These are phyloP conservation scores for Phytophthora idaei DNA, from an alignment of 352 stramenopile species.

Conservation along the genomic window DNA sequence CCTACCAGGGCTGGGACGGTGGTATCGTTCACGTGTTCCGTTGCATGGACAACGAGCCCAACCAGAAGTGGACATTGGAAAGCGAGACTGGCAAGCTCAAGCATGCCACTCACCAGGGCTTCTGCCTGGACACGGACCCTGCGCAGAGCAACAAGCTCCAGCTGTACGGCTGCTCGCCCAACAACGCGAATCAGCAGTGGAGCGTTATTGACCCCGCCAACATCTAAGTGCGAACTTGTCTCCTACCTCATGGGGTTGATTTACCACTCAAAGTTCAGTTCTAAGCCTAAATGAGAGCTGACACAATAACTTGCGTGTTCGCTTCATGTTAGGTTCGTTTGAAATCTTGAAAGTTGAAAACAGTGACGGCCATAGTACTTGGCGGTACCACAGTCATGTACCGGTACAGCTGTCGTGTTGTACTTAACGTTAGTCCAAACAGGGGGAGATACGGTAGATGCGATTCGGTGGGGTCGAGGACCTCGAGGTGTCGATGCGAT, in stretches of 20 bases:
- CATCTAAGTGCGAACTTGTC: not conserved
- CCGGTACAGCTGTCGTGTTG: no score
- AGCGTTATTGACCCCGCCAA: constrained; percentile 17
- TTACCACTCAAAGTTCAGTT: no score
- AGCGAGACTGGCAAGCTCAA: constrained; percentile 47
- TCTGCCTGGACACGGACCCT: constrained; percentile 65
- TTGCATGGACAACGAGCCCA: constrained; percentile 55
- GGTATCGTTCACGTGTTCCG: constrained; percentile 60
- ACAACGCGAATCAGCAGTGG: constrained; percentile 71
- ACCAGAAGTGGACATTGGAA: constrained; percentile 77
- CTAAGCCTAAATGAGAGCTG: no score
- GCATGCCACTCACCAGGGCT: constrained; percentile 48
- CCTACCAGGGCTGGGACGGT: constrained; percentile 53
- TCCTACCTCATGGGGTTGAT: not conserved
- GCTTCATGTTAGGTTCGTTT: no score
- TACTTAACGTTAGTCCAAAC: no score
- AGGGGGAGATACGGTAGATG: no score
- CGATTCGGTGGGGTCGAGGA: no score
- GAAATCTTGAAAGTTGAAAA: no score
- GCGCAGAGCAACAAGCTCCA: constrained; percentile 58
- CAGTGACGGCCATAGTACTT: no score
- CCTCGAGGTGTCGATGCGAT: no score
- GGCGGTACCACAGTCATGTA: no score
- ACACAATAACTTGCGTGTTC: no score
- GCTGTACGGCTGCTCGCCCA: constrained; percentile 58